Conservation (phyloP, 176 grass and related monocot genomes). For the Ampelocalamus luodianensis region DNA sequence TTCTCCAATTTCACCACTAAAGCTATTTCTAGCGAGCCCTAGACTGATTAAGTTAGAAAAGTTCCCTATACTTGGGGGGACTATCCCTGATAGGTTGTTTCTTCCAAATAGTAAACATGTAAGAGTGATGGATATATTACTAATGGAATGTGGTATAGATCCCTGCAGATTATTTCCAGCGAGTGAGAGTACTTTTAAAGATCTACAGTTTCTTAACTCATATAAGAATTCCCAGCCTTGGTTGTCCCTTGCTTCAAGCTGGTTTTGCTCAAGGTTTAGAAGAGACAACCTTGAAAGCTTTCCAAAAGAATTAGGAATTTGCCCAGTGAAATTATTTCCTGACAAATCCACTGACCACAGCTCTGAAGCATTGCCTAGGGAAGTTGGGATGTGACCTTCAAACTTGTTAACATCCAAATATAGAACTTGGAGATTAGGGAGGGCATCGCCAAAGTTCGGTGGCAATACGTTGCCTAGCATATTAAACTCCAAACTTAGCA, state of each 20-base stretch:
- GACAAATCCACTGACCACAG: background rate
- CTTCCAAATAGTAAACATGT: background rate
- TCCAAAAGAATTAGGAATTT: conserved; percentile 31
- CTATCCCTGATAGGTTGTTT: conserved; percentile 5
- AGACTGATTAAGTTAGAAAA: background rate
- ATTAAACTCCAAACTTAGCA: no score
- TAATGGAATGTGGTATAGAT: background rate
- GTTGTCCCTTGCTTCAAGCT: conserved; percentile 31
- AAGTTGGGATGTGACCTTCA: conserved; percentile 33
- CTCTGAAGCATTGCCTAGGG: conserved; percentile 20
- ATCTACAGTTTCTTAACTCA: conserved; percentile 19
- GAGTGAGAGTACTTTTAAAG: background rate
- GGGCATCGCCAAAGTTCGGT: no score
- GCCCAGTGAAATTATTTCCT: conserved; percentile 7
- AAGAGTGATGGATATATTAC: conserved; percentile 22
- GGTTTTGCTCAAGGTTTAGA: background rate
- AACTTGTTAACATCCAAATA: background rate
- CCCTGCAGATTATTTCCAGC: conserved; percentile 24
- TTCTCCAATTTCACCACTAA: conserved; percentile 28
- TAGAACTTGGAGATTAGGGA: background rate
- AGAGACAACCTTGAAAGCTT: background rate
- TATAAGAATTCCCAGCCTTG: conserved; percentile 38
- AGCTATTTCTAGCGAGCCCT: background rate
- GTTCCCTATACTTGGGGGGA: conserved; percentile 24
- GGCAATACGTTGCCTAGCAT: no score